These are phyloP conservation scores for Tanacetum coccineum DNA, from an alignment of 129 eudicot genomes.

Conservation along the genomic window DNA sequence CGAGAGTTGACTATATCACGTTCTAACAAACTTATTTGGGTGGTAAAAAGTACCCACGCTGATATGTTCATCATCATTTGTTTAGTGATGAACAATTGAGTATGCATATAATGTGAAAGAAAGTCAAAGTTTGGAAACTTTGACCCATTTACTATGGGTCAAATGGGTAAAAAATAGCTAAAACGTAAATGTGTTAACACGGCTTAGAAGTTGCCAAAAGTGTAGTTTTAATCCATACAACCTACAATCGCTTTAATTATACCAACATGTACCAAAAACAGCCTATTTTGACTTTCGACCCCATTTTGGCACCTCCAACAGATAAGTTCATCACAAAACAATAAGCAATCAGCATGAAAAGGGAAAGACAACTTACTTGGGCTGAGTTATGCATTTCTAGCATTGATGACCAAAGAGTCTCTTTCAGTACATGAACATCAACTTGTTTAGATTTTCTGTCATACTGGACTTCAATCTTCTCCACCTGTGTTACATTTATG, in stretches of 20 bases:
- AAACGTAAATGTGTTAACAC: no score
- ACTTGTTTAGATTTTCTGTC: slow-evolving; percentile 88
- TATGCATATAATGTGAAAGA: no score
- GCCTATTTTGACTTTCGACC: background rate
- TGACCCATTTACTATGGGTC: background rate
- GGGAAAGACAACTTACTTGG: slow-evolving; percentile 33
- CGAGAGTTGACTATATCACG: background rate
- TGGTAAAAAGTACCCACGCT: background rate
- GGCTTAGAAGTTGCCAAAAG: no score
- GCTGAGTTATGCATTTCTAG: slow-evolving; percentile 42
- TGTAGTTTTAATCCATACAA: background rate
- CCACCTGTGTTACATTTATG: slow-evolving; percentile 43
- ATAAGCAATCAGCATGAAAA: slow-evolving; percentile 14
- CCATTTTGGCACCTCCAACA: slow-evolving; percentile 1
- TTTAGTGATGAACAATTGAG: no score
- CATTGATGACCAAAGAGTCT: slow-evolving; percentile 68
- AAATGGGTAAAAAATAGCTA: no score
- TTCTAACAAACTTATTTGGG: background rate
- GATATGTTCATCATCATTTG: no score
- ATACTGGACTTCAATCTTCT: slow-evolving; percentile 65
- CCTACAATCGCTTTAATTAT: no score
- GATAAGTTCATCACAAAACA: background rate
- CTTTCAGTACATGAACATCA: slow-evolving; percentile 86
- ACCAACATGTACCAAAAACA: no score
- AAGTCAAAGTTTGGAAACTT: background rate